Percentiles rank a stretch among this genome's conserved stretches.
Evolutionary conservation across 2,329 filamentous ascomycete genomes (phyloP).

Genomic region (Aspergillus pseudoglaucus): DNA sequence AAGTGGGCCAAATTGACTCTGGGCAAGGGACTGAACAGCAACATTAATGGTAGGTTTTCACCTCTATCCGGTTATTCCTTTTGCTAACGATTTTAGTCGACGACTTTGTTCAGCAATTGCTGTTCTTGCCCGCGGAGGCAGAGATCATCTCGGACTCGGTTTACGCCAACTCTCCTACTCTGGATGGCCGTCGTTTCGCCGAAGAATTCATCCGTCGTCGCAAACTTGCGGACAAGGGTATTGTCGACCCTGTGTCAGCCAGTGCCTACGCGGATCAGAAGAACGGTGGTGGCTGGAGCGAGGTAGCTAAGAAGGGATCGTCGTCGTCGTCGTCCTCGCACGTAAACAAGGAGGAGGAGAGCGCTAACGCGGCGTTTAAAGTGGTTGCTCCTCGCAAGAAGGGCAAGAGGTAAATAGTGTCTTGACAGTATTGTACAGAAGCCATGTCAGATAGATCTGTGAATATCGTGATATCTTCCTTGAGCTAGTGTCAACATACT

Average conservation of each 20-base stretch:
- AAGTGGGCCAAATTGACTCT: conserved; percentile 86
- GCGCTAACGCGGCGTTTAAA: conserved; percentile 63
- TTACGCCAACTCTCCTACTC: conserved; percentile 77
- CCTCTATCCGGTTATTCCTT: neutral
- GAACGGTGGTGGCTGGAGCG: conserved; percentile 74
- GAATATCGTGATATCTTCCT: neutral
- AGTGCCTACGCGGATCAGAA: conserved; percentile 47
- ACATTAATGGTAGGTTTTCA: conserved; percentile 55
- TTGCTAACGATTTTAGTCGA: conserved; percentile 55
- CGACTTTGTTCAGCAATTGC: conserved; percentile 69
- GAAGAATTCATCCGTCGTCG: conserved; percentile 91
- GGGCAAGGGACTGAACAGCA: conserved; percentile 62
- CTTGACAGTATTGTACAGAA: neutral
- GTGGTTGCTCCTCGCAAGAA: conserved; percentile 92
- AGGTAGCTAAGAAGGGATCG: conserved; percentile 89
- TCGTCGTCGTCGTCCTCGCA: conserved; percentile 24
- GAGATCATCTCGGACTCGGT: conserved; percentile 85
- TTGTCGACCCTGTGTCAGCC: conserved; percentile 59
- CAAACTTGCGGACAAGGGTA: conserved; percentile 85
- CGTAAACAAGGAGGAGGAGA: conserved; percentile 43
- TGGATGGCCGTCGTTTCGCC: conserved; percentile 88
- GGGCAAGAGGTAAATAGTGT: conserved; percentile 57
- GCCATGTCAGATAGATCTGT: neutral
- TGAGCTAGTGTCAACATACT: too few species aligned
- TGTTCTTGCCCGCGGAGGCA: conserved; percentile 67